Evolutionary conservation across 139 green algal species (phyloP).

Genomic region (Micractinium conductrix): DNA sequence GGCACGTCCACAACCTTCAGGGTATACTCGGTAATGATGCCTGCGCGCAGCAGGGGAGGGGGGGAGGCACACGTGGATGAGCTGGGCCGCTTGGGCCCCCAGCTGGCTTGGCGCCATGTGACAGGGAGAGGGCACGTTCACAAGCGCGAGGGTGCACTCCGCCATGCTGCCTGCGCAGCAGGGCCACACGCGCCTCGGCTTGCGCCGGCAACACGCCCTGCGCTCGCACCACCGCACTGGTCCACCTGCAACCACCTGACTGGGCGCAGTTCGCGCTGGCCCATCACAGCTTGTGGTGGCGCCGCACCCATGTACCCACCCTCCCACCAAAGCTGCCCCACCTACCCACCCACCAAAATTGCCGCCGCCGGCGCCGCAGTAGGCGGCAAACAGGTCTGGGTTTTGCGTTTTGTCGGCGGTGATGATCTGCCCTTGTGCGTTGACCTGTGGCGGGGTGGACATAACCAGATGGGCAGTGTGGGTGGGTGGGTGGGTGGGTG

Average conservation of each 20-base stretch:
- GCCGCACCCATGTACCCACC: not conserved
- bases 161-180: not conserved
- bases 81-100: too few relatives aligned
- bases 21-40: not conserved
- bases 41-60: not conserved
- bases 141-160: too few relatives aligned
- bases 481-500: not conserved
- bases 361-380: conserved; percentile 10
- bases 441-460: not conserved
- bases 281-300: too few relatives aligned
- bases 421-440: not conserved
- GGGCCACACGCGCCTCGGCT: too few relatives aligned
- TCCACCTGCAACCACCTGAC: too few relatives aligned
- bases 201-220: not conserved
- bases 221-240: too few relatives aligned
- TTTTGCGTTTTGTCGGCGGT: not conserved
- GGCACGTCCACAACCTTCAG: conserved; percentile 4
- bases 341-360: conserved; percentile 1
- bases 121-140: too few relatives aligned
- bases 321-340: not conserved
- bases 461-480: not conserved
- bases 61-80: too few relatives aligned
- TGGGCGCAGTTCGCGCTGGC: too few relatives aligned
- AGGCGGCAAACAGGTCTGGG: not conserved
- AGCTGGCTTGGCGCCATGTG: too few relatives aligned